A percentile compares a stretch with the other conserved stretches of the same genome.
phyloP scores from a whole-genome alignment of 306 rosid genomes.

The Glycine soja region DNA sequence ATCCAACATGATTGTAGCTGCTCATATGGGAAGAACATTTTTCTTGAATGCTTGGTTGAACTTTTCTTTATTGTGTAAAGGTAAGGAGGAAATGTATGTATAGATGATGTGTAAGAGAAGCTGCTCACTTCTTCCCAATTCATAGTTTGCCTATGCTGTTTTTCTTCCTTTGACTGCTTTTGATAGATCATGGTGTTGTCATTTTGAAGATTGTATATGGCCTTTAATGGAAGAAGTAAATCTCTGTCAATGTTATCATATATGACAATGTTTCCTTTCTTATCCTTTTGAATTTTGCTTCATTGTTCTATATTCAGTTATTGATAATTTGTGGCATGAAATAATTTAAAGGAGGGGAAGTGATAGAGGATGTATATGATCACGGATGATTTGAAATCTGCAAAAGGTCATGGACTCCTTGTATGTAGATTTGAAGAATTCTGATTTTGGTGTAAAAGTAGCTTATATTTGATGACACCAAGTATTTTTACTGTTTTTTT shows the following conservation, averaged over 20 bases:
- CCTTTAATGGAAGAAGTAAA: background rate
- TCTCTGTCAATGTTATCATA: constrained; percentile 14
- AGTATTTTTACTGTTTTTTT: constrained; percentile 8
- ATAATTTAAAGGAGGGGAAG: background rate
- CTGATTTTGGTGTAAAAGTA: background rate
- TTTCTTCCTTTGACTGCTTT: constrained; percentile 3
- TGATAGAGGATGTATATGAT: background rate
- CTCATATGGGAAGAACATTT: constrained; percentile 1
- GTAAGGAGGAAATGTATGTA: constrained; percentile 10
- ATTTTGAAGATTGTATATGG: constrained; percentile 13
- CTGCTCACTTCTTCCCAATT: background rate
- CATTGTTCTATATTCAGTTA: background rate
- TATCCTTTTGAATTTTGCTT: constrained; percentile 1
- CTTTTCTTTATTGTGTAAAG: constrained; percentile 9
- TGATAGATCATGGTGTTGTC: constrained; percentile 15
- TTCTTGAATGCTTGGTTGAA: constrained; percentile 21
- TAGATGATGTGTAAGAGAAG: background rate
- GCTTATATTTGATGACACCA: background rate
- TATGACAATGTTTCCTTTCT: background rate
- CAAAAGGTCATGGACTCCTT: background rate
- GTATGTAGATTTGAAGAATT: background rate
- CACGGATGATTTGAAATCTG: background rate
- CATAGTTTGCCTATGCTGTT: background rate
- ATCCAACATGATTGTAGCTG: constrained; percentile 7
- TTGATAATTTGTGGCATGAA: constrained; percentile 3